phyloP scores from a whole-genome alignment of 1,284 basidiomycete genomes.

The Sporisorium graminicola region DNA sequence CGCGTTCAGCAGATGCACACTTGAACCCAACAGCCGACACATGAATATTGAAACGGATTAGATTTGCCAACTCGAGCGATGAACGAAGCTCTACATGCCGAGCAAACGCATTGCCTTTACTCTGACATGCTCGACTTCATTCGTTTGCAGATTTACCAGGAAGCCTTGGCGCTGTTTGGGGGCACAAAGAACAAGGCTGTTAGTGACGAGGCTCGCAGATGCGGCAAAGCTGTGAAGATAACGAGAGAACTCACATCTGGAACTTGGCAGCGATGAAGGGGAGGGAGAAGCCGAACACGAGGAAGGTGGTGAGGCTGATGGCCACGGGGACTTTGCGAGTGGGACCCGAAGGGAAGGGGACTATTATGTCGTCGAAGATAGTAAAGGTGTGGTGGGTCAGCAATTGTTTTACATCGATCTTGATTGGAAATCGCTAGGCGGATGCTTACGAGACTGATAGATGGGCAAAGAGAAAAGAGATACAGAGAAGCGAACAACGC shows the following conservation, averaged over 20 bases:
- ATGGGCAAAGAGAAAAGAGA: background rate
- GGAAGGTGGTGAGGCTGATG: constrained; percentile 59
- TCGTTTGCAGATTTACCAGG: constrained; percentile 31
- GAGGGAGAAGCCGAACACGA: constrained; percentile 60
- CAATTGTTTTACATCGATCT: background rate
- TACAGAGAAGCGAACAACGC: background rate
- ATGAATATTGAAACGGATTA: background rate
- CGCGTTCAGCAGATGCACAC: background rate
- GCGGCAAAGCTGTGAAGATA: background rate
- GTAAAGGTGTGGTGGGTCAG: background rate
- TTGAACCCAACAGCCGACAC: background rate
- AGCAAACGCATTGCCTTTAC: background rate
- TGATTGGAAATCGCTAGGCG: background rate
- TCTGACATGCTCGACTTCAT: background rate
- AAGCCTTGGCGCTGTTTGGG: constrained; percentile 41
- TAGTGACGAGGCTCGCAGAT: background rate
- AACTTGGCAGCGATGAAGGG: constrained; percentile 65
- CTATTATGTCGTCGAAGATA: constrained; percentile 22
- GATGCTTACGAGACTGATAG: constrained; percentile 26
- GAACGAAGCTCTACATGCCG: background rate
- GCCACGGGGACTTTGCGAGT: constrained; percentile 63
- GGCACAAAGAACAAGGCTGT: no score
- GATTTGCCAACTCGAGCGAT: background rate
- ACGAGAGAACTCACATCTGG: constrained; percentile 40
- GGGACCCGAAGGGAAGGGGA: constrained; percentile 65